Conservation (phyloP, 805 yeast genomes). For the Brettanomyces custersianus region DNA sequence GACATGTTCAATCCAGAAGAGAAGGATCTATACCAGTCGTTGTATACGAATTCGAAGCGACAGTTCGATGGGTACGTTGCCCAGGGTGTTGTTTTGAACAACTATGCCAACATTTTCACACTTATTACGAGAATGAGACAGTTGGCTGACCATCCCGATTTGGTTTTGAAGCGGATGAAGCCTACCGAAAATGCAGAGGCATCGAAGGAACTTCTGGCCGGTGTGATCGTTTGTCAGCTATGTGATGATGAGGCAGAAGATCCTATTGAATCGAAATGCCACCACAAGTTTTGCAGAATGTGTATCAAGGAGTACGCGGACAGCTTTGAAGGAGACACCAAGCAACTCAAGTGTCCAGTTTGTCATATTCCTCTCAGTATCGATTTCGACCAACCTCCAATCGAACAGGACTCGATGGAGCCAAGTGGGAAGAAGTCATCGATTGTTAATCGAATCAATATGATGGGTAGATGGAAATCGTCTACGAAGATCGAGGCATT, state of each 20-base stretch:
- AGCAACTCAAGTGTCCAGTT: conserved; percentile 79
- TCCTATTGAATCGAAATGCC: conserved; percentile 90
- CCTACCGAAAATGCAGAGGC: conserved; percentile 28
- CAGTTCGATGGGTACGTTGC: conserved; percentile 89
- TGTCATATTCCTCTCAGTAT: conserved; percentile 91
- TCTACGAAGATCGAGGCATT: conserved; percentile 96
- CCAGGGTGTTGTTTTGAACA: conserved; percentile 92
- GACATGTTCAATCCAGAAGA: conserved; percentile 93
- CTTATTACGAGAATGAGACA: conserved; percentile 96
- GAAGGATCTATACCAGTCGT: conserved; percentile 80
- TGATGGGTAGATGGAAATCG: conserved; percentile 86
- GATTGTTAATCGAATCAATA: conserved; percentile 79
- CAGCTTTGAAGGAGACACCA: conserved; percentile 53
- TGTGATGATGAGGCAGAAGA: conserved; percentile 99
- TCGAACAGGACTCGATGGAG: conserved; percentile 69
- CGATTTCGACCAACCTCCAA: conserved; percentile 78
- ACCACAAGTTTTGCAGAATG: conserved; percentile 86
- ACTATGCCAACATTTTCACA: conserved; percentile 95
- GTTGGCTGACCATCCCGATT: conserved; percentile 95
- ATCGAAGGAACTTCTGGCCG: conserved; percentile 24
- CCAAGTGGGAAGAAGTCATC: conserved; percentile 48
- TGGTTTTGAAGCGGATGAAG: conserved; percentile 65
- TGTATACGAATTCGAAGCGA: conserved; percentile 80
- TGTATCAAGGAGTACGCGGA: conserved; percentile 89
- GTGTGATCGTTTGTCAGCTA: conserved; percentile 72